phyloP scores from a whole-genome alignment of 73 alveolate genomes.

The Vitrella brassicaformis region DNA sequence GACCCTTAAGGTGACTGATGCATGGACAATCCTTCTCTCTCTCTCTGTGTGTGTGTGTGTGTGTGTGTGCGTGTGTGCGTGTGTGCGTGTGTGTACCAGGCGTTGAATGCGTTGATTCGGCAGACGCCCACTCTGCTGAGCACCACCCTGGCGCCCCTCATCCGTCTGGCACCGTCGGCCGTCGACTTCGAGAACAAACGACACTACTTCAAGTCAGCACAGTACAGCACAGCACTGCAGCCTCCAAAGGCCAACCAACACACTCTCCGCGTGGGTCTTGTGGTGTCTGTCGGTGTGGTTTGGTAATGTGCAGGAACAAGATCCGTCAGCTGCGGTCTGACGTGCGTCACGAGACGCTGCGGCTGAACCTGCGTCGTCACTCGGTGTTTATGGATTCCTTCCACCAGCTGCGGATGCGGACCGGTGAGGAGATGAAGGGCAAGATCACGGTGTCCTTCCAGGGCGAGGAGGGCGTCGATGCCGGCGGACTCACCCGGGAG shows the following conservation, averaged over 20 bases:
- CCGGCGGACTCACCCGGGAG: constrained; percentile 97
- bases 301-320: too few species aligned
- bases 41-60: too few species aligned
- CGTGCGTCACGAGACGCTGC: background rate
- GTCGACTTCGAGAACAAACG: constrained; percentile 71
- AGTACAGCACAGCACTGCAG: too few species aligned
- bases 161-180: constrained; percentile 5
- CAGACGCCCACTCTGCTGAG: constrained; percentile 17
- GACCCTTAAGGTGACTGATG: too few species aligned
- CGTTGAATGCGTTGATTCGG: constrained; percentile 9
- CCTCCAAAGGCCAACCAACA: too few species aligned
- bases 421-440: constrained; percentile 31
- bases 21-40: too few species aligned
- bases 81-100: too few species aligned
- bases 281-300: too few species aligned
- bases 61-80: too few species aligned
- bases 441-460: constrained; percentile 23
- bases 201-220: constrained; percentile 55
- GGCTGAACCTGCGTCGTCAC: background rate
- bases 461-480: constrained; percentile 95
- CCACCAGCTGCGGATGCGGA: constrained; percentile 43
- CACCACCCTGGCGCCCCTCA: constrained; percentile 7
- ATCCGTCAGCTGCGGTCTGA: background rate
- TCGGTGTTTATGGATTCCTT: constrained; percentile 40
- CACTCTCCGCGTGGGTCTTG: too few species aligned